phyloP scores from a whole-genome alignment of 108 stramenopile genomes.

The Aurantiochytrium sp. region DNA sequence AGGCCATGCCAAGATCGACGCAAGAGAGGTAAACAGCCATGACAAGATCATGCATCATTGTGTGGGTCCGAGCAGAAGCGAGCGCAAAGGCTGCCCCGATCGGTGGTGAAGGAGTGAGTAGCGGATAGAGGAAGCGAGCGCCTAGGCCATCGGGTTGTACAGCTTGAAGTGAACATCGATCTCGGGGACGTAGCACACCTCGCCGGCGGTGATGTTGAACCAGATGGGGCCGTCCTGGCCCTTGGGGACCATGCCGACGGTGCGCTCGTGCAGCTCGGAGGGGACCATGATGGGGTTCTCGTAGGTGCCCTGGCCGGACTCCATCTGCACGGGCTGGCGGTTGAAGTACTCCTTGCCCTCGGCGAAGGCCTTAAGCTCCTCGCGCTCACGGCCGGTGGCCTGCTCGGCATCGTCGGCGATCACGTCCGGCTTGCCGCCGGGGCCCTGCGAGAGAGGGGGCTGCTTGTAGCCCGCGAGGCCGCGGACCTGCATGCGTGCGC shows the following conservation, averaged over 20 bases:
- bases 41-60: neutral
- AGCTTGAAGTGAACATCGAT: slow-evolving; percentile 26
- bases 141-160: slow-evolving; percentile 18
- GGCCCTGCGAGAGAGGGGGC: slow-evolving; percentile 30
- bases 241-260: slow-evolving; percentile 19
- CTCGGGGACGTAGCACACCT: slow-evolving; percentile 26
- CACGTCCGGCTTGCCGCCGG: neutral
- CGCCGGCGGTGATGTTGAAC: neutral
- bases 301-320: slow-evolving; percentile 17
- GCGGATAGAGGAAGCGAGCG: neutral
- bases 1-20: too few species aligned
- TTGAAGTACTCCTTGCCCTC: slow-evolving; percentile 30
- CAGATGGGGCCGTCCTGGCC: slow-evolving; percentile 25
- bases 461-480: neutral
- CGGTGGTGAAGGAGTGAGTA: neutral
- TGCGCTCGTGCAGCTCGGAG: slow-evolving; percentile 23
- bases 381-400: slow-evolving; percentile 31
- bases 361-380: slow-evolving; percentile 31
- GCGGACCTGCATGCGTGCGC: slow-evolving; percentile 2
- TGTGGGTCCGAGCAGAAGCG: neutral
- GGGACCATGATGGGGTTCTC: slow-evolving; percentile 30
- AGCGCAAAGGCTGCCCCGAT: neutral
- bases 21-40: neutral
- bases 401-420: slow-evolving; percentile 29
- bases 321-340: slow-evolving; percentile 27